Evolutionary conservation across 805 yeast genomes (phyloP), one percentile per base, ranked within the genome.

Genomic region (Metschnikowia reukaufii): DNA sequence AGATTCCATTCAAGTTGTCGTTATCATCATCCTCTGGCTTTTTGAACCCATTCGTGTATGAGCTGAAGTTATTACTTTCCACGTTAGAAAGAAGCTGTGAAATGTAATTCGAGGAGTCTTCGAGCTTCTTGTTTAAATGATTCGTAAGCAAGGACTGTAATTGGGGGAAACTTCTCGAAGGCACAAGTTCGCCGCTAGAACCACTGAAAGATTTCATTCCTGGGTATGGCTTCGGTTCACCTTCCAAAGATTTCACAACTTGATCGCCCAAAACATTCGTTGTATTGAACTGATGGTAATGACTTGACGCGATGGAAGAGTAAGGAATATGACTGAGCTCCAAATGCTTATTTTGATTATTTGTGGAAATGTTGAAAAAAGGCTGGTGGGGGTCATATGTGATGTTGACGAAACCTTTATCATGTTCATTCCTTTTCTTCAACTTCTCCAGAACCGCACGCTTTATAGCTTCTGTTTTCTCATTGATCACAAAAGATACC

Each of bases 371-470:
- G 52, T 87, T 82, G 63, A 88, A 84, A 46, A 78, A 82, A 12
- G 97, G 97, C 60, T 84, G 86, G 60, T 80, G 81, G 13, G 94
- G 85, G 67, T 87, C 91, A 68, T 90, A 96, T 2, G 97, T 87
- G 43, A 86, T 73, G 60, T 94, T 94, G 54, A 86, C 79, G 80
- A 84, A 91, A 0, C 86, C 88, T 51, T 76, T 77, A 59, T 86
- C 91, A 79, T 52, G 83, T 77, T 54, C 81, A 46, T 82, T 80
- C 36, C 95, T 73, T 52, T 86, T 84, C 42, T 80, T 81, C 65
- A 92, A 74, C 63, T 88, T 87, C 56, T 88, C 96, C 52, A 83
- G 80, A 40, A 94, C 96, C n/a, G 88, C 95, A 46, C 83, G 79
- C 51, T 83, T 83, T 51, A 91, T 84, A 6, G 88, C 84, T 46